Conservation (phyloP, 208 protist genomes). For the Trypanosoma lewisi region DNA sequence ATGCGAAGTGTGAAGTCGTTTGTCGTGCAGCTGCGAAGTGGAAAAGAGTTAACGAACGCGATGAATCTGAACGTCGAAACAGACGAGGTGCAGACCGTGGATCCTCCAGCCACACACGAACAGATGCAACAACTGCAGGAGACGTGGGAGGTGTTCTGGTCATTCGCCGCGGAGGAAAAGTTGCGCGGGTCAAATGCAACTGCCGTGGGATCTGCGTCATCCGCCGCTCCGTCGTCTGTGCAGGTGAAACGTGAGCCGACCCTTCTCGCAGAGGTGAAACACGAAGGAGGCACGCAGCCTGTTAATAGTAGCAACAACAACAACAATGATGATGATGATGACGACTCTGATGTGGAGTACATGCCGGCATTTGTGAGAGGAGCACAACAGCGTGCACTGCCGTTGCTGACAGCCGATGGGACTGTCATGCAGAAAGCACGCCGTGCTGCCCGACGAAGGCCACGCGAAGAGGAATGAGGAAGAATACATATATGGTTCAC, state of each 20-base stretch:
- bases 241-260: neutral
- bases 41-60: constrained; percentile 52
- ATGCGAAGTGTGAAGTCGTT: constrained; percentile 47
- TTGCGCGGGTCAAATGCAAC: neutral
- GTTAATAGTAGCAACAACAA: neutral
- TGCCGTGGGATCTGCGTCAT: neutral
- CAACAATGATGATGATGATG: constrained; percentile 25
- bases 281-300: constrained; percentile 8
- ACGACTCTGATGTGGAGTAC: constrained; percentile 47
- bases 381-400: constrained; percentile 52
- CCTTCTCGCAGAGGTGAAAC: constrained; percentile 5
- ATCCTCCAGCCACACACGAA: constrained; percentile 30
- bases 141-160: constrained; percentile 58
- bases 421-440: constrained; percentile 31
- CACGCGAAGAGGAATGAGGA: constrained; percentile 54
- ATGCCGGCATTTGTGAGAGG: constrained; percentile 51
- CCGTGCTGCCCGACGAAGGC: constrained; percentile 53
- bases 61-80: constrained; percentile 27
- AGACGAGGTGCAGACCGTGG: constrained; percentile 25
- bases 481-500: neutral
- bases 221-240: constrained; percentile 5
- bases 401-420: constrained; percentile 28
- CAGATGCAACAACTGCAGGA: constrained; percentile 58
- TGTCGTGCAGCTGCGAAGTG: constrained; percentile 58
- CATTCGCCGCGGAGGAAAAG: constrained; percentile 28